phyloP scores from a whole-genome alignment of 345 rosid species.

The Eucalyptus erythrocorys region DNA sequence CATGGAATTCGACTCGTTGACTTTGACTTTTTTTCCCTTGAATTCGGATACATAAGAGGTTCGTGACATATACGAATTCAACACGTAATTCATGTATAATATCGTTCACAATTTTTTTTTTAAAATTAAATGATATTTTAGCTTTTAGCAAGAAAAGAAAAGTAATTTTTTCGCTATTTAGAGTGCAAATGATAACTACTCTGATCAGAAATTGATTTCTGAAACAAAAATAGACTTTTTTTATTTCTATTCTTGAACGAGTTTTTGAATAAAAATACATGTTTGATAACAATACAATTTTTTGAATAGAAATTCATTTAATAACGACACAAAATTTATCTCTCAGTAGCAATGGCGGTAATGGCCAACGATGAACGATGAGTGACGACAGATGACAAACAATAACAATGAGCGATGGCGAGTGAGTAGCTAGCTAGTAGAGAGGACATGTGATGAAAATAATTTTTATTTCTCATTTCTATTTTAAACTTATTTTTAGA shows the following conservation, averaged over 20 bases:
- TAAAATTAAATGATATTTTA: neutral
- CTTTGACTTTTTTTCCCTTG: neutral
- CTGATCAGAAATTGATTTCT: fast-evolving
- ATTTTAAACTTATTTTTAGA: too few species aligned
- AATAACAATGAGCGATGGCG: fast-evolving
- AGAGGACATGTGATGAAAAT: too few species aligned
- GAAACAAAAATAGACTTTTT: too few species aligned
- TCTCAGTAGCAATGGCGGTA: fast-evolving
- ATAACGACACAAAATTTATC: too few species aligned
- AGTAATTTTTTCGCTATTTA: neutral
- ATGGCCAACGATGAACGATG: fast-evolving
- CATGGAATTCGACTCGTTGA: neutral
- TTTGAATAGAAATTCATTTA: too few species aligned
- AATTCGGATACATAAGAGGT: neutral
- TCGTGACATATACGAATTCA: neutral
- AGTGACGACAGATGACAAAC: fast-evolving
- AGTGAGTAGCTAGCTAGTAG: too few species aligned
- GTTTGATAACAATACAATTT: fast-evolving
- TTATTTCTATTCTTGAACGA: too few species aligned
- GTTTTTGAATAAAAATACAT: too few species aligned
- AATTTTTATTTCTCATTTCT: too few species aligned
- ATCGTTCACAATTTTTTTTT: neutral
- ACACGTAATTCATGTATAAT: neutral
- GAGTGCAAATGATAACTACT: too few species aligned
- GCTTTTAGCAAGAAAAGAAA: neutral